Percentiles rank a stretch among this genome's conserved stretches.
Conservation (phyloP, 495 filamentous ascomycete species). For the Baudoinia panamericana region DNA sequence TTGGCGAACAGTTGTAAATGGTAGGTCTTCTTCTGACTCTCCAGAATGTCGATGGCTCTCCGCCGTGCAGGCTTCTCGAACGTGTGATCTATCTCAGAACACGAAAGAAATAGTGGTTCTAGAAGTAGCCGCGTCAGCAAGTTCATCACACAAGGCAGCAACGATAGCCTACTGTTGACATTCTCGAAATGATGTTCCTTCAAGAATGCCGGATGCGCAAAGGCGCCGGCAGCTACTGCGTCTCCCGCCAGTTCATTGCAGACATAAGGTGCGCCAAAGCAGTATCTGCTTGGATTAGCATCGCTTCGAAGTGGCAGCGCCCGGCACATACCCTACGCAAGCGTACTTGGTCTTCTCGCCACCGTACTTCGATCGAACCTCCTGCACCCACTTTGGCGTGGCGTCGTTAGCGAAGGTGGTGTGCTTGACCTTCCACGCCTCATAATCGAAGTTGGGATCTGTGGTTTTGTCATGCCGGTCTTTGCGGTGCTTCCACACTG, state of each 20-base stretch:
- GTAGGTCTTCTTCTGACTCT: constrained; percentile 14
- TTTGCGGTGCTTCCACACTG: constrained; percentile 33
- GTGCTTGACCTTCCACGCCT: constrained; percentile 33
- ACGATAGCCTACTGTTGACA: constrained; percentile 13
- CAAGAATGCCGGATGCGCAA: constrained; percentile 32
- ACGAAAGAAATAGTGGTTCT: constrained; percentile 21
- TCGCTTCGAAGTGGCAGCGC: background rate
- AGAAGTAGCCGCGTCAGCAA: background rate
- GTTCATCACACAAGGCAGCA: background rate
- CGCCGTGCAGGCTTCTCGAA: constrained; percentile 19
- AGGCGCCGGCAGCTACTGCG: constrained; percentile 28
- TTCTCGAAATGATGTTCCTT: constrained; percentile 30
- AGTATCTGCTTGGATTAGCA: constrained; percentile 22
- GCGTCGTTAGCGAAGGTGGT: constrained; percentile 24
- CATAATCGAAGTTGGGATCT: constrained; percentile 32
- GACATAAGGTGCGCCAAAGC: constrained; percentile 35
- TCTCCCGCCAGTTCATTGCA: constrained; percentile 24
- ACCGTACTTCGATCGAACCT: constrained; percentile 26
- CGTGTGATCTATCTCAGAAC: constrained; percentile 22
- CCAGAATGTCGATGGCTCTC: constrained; percentile 20
- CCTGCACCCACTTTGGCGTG: constrained; percentile 28
- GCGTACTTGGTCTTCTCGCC: constrained; percentile 25
- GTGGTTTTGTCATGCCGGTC: constrained; percentile 21
- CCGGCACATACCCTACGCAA: constrained; percentile 27
- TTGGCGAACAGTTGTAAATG: constrained; percentile 21